A percentile compares a stretch with the other conserved stretches of the same genome.
phyloP scores from a whole-genome alignment of 2,329 filamentous ascomycete species.

The Fusarium sarcochroum region DNA sequence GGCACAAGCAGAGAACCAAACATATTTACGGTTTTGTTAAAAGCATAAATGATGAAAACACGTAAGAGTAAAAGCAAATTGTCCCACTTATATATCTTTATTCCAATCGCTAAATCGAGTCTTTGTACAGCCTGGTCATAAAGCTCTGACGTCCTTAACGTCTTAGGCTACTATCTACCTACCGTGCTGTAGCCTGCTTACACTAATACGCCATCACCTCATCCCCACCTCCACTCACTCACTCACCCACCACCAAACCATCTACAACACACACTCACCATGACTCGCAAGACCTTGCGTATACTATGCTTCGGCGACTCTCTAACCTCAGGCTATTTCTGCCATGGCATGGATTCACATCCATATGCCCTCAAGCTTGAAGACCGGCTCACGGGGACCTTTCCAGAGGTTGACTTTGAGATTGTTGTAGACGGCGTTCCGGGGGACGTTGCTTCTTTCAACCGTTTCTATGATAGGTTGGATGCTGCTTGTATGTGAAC shows the following conservation, averaged over 20 bases:
- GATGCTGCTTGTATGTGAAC: constrained; percentile 53
- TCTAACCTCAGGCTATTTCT: constrained; percentile 70
- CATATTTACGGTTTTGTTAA: too few species aligned
- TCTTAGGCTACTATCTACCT: not conserved
- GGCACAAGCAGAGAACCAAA: too few species aligned
- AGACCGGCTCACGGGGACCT: constrained; percentile 61
- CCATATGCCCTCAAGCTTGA: constrained; percentile 68
- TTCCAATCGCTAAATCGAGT: not conserved
- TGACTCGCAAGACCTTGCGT: constrained; percentile 58
- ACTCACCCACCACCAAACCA: constrained; percentile 3
- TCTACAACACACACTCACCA: constrained; percentile 19
- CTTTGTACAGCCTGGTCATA: not conserved
- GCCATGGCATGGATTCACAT: constrained; percentile 58
- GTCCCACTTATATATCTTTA: not conserved
- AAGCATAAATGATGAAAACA: too few species aligned
- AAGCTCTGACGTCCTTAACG: not conserved
- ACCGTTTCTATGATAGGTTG: constrained; percentile 52
- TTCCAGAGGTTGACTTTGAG: constrained; percentile 59
- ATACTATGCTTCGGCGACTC: constrained; percentile 77
- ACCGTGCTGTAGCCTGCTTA: constrained; percentile 30
- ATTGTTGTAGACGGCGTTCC: constrained; percentile 65
- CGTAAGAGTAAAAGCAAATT: too few species aligned
- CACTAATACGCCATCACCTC: constrained; percentile 24
- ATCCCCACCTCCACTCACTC: constrained; percentile 19
- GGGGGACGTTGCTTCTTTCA: constrained; percentile 63